Base-by-base conservation (phyloP, 2,329 filamentous ascomycete genomes). In the Niveomyces coronatus region DNA sequence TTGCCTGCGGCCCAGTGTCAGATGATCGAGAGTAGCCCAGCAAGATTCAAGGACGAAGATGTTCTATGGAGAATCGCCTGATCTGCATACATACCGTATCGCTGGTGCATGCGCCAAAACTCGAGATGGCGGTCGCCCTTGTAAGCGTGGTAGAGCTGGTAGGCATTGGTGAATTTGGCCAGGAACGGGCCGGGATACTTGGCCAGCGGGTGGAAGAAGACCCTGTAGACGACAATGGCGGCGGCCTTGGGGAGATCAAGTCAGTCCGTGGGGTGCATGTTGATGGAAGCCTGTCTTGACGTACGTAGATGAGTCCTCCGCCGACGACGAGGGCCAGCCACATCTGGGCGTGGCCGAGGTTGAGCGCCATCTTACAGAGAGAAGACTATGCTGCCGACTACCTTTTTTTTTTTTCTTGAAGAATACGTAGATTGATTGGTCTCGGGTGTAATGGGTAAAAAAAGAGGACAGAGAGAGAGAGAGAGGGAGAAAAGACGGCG, bases 51-150 rank as follows among this genome's bases (percentile, higher is more conserved):
- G n/a, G n/a, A n/a, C n/a, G n/a, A n/a, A n/a, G n/a, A n/a, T n/a
- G n/a, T n/a, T n/a, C n/a, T n/a, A n/a, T n/a, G n/a, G n/a, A n/a
- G n/a, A n/a, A n/a, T n/a, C n/a, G n/a, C n/a, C n/a, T n/a, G n/a
- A n/a, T n/a, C n/a, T n/a, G n/a, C n/a, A n/a, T n/a, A n/a, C 56
- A 44, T 57, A 66, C 82, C 83, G 51, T 93, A 87, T 53, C 71
- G 69, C 48, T 79, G 63, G 55, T 93, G 85, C 48, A 80, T 66
- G 20, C 71, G 67, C 63, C 78, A 78, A 50, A 86, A 79, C 51
- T 82, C 76, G 14, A 88, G 68, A 53, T 88, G 83, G 1, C 82
- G 71, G 47, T 83, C 78, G 37, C 83, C 84, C 50, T 75, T 79
- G 60, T 78, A 83, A 33, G 82, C 81, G 48, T 86, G 78, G 56